Base-by-base conservation (phyloP, 352 stramenopile genomes). In the Pythium oligandrum region DNA sequence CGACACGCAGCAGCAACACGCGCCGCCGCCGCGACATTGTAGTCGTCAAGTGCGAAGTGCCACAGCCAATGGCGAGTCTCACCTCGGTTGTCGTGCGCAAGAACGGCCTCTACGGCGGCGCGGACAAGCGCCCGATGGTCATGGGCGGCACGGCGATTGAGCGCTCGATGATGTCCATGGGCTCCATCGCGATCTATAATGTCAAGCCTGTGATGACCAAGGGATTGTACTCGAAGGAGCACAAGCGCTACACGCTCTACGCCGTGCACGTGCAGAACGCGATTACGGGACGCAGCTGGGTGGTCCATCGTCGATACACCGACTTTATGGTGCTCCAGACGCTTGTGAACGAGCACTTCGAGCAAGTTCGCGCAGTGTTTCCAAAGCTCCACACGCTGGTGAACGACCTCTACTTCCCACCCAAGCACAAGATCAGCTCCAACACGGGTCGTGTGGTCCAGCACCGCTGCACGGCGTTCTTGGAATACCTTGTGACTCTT, bases 211-310 rank as follows among this genome's bases (percentile, higher is more conserved):
- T 66, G 36, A 44, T 59, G 36, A 40, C 58, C 51, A 65, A 60
- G 52, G 53, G 45, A 26, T 26, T 26, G 17, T 26, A 26, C 45
- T 8, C 40, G 39, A 48, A 44, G 4, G 53, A 59, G 32, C 39
- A 48, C 30, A 70, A 67, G 33, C 51, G 40, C 57, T 61, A 64
- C 36, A 71, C 66, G 48, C 44, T 73, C 31, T 75, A 73, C 52
- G 58, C 63, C 26, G 58, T 73, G 17, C 59, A 72, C 39, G 49
- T 71, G 12, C 67, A 73, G 60, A 75, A 75, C 52, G 64, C 67
- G 17, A 66, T 73, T n/a, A 66, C 64, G 26, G 67, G 67, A 37
- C 59, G 63, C 44, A 67, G 53, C 48, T 75, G 67, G 67, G 55
- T 75, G 30, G 63, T 75, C 7, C 61, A 68, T 47, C 67, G 67